Evolutionary conservation across 805 yeast genomes (phyloP), one percentile per base, ranked within the genome.

Genomic region (Spathaspora gorwiae): DNA sequence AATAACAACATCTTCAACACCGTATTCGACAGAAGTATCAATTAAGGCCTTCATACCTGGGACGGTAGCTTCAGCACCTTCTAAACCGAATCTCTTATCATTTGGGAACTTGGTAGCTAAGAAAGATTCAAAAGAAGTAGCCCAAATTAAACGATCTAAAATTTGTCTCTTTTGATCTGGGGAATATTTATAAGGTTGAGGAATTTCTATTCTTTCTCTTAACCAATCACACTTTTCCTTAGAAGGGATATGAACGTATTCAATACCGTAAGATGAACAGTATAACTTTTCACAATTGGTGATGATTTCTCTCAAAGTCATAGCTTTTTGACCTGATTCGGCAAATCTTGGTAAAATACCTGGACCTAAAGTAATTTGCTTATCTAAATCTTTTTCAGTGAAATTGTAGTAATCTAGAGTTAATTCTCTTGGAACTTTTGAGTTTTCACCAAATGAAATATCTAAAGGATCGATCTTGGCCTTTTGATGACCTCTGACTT

Each of bases 221-320:
- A 94, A 81, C 99, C 99, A 94, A 70, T 94, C 97, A 75, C 98
- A 94, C 71, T 88, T 87, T 60, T 80, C 86, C 67, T 95, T 85
- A 49, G 95, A 87, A 47, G 98, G 97, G 54, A 94, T 94, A 72
- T 94, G 99, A 59, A 94, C 84, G 72, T 90, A 94, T 75, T 94
- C 98, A 47, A 87, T 80, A 73, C 98, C 98, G 65, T 90, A 89
- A 35, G 86, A 70, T 35, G 86, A 78, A 72, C 97, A 90, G 76
- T 94, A 94, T 56, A 87, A 78, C 55, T 75, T 74, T 72, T 94
- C 96, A 68, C 96, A 84, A 50, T 80, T 70, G 42, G 71, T 78
- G 54, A 94, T 78, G 55, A 94, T 79, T 60, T 92, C 97, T 55
- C 79, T 80, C 56, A 94, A 75, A 43, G 85, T 79, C 80, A 89